A percentile compares a stretch with the other conserved stretches of the same genome.
Conservation (phyloP, 768 basidiomycete genomes). For the Tulasnella sp. region DNA sequence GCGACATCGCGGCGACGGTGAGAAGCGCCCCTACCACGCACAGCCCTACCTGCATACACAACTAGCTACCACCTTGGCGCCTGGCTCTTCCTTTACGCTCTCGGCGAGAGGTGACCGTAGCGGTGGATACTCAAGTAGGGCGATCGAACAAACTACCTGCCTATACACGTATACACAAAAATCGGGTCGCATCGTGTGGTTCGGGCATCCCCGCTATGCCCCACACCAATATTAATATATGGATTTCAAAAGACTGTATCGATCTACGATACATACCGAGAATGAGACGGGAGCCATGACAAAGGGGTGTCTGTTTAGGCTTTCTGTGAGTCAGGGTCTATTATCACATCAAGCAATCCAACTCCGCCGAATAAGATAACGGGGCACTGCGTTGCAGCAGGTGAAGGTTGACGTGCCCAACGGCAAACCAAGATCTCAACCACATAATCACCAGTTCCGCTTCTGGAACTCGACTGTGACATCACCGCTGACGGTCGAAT, state of each 20-base stretch:
- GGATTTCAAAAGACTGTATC: no score
- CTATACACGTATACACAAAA: no score
- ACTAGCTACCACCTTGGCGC: no score
- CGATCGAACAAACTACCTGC: not conserved
- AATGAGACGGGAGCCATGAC: no score
- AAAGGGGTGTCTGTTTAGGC: not conserved
- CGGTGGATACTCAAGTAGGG: no score
- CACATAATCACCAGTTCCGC: not conserved
- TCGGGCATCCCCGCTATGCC: not conserved
- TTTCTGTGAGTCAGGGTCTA: not conserved
- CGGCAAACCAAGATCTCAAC: not conserved
- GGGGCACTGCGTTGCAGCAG: no score
- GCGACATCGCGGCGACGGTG: not conserved
- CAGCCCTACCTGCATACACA: not conserved
- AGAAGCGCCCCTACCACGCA: not conserved
- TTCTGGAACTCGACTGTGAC: slow-evolving; percentile 26
- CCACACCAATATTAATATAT: not conserved
- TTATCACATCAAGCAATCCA: not conserved
- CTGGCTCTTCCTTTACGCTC: no score
- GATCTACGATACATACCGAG: no score
- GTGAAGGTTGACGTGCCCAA: no score
- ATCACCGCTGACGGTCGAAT: not conserved
- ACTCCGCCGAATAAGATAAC: not conserved
- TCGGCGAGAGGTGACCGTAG: not conserved
- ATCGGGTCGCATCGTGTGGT: no score